Conservation (phyloP, 2,329 filamentous ascomycete species). For the Calonectria naviculata region DNA sequence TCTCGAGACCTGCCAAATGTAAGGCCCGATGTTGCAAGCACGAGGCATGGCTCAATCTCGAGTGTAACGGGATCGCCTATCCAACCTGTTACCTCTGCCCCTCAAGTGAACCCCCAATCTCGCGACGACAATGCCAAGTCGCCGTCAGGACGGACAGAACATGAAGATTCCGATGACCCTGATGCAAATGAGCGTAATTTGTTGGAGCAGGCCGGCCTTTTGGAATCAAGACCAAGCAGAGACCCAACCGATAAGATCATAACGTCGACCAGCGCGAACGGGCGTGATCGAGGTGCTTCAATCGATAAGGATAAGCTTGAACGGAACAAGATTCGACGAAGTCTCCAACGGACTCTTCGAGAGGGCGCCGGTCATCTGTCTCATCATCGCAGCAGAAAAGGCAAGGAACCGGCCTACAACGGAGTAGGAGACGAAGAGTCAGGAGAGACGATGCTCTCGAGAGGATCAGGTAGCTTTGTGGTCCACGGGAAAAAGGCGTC, state of each 20-base stretch:
- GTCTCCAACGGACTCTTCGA: slow-evolving; percentile 88
- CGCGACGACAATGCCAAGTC: slow-evolving; percentile 33
- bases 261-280: slow-evolving; percentile 47
- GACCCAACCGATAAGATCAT: slow-evolving; percentile 48
- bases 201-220: slow-evolving; percentile 74
- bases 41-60: slow-evolving; percentile 45
- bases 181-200: slow-evolving; percentile 77
- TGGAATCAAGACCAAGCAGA: slow-evolving; percentile 54
- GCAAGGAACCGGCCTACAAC: slow-evolving; percentile 65
- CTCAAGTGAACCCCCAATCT: slow-evolving; percentile 30
- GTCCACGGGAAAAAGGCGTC: slow-evolving; percentile 98
- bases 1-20: slow-evolving; percentile 38
- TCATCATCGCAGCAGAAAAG: slow-evolving; percentile 79
- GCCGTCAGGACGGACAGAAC: slow-evolving; percentile 28
- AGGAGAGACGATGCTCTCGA: slow-evolving; percentile 76
- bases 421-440: slow-evolving; percentile 50
- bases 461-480: slow-evolving; percentile 90
- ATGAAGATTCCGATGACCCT: slow-evolving; percentile 55
- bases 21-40: slow-evolving; percentile 35
- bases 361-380: slow-evolving; percentile 77
- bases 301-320: slow-evolving; percentile 63
- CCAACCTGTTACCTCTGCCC: slow-evolving; percentile 36
- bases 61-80: slow-evolving; percentile 44
- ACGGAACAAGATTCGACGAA: slow-evolving; percentile 80
- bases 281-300: slow-evolving; percentile 46